Percentiles rank a stretch among this genome's conserved stretches.
These are phyloP conservation scores for Pyrenophora seminiperda DNA, from an alignment of 2,329 filamentous ascomycete genomes.

Conservation along the genomic window DNA sequence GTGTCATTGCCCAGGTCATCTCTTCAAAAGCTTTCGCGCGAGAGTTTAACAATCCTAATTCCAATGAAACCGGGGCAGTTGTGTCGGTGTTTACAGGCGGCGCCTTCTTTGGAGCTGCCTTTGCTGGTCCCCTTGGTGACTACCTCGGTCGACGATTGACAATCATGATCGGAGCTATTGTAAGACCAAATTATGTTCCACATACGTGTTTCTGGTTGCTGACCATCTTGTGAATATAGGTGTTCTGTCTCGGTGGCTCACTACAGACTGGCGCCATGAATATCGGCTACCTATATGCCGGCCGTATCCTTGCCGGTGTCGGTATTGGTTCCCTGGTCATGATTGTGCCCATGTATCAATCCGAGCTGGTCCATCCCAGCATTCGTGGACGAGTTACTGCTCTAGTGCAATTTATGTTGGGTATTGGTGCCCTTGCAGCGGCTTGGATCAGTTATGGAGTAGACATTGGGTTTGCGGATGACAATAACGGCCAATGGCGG, in stretches of 20 bases:
- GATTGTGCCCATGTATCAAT: constrained; percentile 76
- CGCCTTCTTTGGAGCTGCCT: constrained; percentile 71
- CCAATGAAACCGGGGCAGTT: constrained; percentile 65
- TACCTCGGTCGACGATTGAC: constrained; percentile 71
- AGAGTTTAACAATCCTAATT: constrained; percentile 47
- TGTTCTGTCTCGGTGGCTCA: constrained; percentile 71
- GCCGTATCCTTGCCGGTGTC: constrained; percentile 70
- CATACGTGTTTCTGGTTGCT: not conserved
- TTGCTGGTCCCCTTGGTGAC: constrained; percentile 69
- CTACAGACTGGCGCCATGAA: constrained; percentile 72
- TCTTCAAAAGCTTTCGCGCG: constrained; percentile 50
- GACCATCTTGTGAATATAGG: not conserved
- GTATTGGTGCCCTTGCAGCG: constrained; percentile 73
- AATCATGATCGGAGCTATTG: constrained; percentile 70
- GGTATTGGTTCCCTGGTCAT: constrained; percentile 67
- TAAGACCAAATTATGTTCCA: constrained; percentile 42
- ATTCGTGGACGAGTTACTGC: constrained; percentile 77
- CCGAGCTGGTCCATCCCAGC: constrained; percentile 76
- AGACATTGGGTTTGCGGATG: constrained; percentile 56
- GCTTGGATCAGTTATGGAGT: constrained; percentile 75
- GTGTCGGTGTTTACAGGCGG: constrained; percentile 79
- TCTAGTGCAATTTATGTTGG: constrained; percentile 83
- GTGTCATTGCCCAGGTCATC: constrained; percentile 65
- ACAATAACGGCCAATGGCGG: constrained; percentile 63
- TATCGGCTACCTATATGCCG: constrained; percentile 69